Evolutionary conservation across 768 basidiomycete species (phyloP).

Genomic region (Pleurotus djamor): DNA sequence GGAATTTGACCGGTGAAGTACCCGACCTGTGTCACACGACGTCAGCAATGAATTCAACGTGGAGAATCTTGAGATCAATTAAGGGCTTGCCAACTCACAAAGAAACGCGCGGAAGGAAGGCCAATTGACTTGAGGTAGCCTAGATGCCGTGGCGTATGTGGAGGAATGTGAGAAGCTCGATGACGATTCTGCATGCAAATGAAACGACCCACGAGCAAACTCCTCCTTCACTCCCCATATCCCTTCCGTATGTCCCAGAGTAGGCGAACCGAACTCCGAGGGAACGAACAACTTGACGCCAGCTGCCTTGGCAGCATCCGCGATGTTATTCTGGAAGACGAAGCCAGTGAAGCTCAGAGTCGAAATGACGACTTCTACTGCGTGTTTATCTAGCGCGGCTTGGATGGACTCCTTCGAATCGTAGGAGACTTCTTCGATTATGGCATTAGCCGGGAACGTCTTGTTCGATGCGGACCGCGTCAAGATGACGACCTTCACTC

Average conservation of each 20-base stretch:
- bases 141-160: slow-evolving; percentile 3
- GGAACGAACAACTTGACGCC: slow-evolving; percentile 35
- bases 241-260: slow-evolving; percentile 25
- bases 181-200: background rate
- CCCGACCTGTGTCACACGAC: slow-evolving; percentile 20
- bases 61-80: background rate
- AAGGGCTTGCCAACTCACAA: slow-evolving; percentile 15
- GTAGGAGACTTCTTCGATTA: slow-evolving; percentile 23
- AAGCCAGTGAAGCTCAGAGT: slow-evolving; percentile 22
- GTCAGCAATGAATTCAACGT: too few species aligned
- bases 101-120: slow-evolving; percentile 26
- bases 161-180: background rate
- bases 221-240: slow-evolving; percentile 18
- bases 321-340: slow-evolving; percentile 20
- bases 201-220: slow-evolving; percentile 20
- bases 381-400: slow-evolving; percentile 24
- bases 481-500: slow-evolving; percentile 12
- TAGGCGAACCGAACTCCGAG: slow-evolving; percentile 34
- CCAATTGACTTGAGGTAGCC: slow-evolving; percentile 26
- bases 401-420: slow-evolving; percentile 18
- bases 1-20: slow-evolving; percentile 27
- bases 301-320: slow-evolving; percentile 32
- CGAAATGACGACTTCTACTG: slow-evolving; percentile 30
- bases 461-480: slow-evolving; percentile 11
- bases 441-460: slow-evolving; percentile 16